Base-by-base conservation (phyloP, 192 early-diverging fungal genomes). In the Radiomyces spectabilis region DNA sequence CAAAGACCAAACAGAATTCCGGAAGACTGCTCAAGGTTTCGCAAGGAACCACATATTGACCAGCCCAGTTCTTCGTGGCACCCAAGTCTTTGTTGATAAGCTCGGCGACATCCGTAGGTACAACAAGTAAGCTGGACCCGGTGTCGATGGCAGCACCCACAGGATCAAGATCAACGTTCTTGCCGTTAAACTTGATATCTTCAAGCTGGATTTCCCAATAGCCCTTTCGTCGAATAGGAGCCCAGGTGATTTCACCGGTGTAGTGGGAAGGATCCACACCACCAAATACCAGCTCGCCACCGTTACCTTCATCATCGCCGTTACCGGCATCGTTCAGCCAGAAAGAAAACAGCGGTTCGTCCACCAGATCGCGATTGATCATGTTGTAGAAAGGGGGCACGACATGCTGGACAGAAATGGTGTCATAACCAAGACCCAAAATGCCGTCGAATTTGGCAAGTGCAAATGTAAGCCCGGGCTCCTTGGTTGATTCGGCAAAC, bases 141-240 rank as follows among this genome's bases (percentile, higher is more conserved):
- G 94, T 95, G 67, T 97, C 92, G 59, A 97, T 95, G 24, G 90
- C 91, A 18, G 91, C 90, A 18, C 85, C 85, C 4, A 73, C 68
- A 51, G 72, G 68, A 15, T 76, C 75, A 33, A 92, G 24, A 9
- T 80, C 61, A 56, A 94, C 68, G 29, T 82, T 74, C 21, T 85
- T 79, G 37, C 84, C 89, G 56, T 85, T 91, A 52, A 97, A 79
- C 39, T 71, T 78, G 41, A 91, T 78, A 54, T 83, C 76, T 57
- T 86, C 72, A n/a, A 99, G 72, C 21, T 85, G 85, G 46, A 97
- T 88, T 73, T 99, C 94, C 96, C 96, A 99, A 77, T 99, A 99
- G 3, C 82, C 94, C 77, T 92, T 91, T 63, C 92, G 85, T 30
- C 81, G 77, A 41, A 99, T 87, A 7, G 87, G 79, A 32, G 90